Conservation (phyloP, 139 green algal species). For the Micromonas commoda region DNA sequence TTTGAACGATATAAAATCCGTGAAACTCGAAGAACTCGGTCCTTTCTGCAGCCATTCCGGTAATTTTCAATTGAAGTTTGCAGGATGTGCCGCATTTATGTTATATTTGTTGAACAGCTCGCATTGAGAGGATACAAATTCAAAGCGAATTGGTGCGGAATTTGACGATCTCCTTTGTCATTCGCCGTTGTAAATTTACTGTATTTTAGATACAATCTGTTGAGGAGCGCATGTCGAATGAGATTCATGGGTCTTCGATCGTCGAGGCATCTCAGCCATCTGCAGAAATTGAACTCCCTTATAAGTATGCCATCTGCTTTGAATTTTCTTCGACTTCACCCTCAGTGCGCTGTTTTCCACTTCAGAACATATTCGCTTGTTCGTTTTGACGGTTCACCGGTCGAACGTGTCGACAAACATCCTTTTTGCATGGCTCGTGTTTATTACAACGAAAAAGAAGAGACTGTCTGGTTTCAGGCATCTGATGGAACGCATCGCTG, state of each 20-base stretch:
- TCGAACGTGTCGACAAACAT: slow-evolving; percentile 60
- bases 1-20: too few relatives aligned
- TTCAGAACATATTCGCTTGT: slow-evolving; percentile 54
- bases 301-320: not conserved
- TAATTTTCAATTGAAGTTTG: too few relatives aligned
- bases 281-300: slow-evolving; percentile 9
- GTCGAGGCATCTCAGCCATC: not conserved
- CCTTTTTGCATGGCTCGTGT: slow-evolving; percentile 67
- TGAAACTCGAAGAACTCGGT: too few relatives aligned
- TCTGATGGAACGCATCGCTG: slow-evolving; percentile 24
- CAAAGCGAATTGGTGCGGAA: too few relatives aligned
- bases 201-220: not conserved
- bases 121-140: not conserved
- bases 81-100: too few relatives aligned
- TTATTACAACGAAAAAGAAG: slow-evolving; percentile 42
- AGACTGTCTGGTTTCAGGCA: not conserved
- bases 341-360: too few relatives aligned
- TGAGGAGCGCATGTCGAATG: too few relatives aligned
- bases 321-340: not conserved
- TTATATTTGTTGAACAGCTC: not conserved
- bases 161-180: too few relatives aligned
- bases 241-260: not conserved
- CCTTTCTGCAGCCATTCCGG: too few relatives aligned
- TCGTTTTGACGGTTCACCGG: slow-evolving; percentile 35
- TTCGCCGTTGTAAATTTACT: not conserved